These are phyloP conservation scores for Cucurbitaria berberidis DNA, from an alignment of 2,329 filamentous ascomycete genomes.

Conservation along the genomic window DNA sequence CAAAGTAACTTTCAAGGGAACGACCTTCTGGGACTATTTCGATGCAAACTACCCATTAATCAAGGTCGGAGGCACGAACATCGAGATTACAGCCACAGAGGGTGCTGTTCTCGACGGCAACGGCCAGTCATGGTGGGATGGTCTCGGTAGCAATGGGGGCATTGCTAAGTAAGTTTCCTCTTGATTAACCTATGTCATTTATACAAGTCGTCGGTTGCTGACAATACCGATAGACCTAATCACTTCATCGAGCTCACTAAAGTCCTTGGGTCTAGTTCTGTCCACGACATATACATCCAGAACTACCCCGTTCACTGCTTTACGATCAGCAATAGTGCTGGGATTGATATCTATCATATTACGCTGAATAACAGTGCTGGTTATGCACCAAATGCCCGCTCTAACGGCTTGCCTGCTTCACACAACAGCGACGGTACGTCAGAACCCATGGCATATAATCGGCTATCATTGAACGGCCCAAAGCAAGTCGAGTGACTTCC, in stretches of 20 bases:
- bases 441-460: neutral
- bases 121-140: conserved; percentile 32
- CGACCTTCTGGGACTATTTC: conserved; percentile 36
- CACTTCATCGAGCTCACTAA: conserved; percentile 45
- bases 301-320: conserved; percentile 62
- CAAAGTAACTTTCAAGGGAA: conserved; percentile 48
- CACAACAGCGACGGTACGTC: conserved; percentile 58
- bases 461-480: neutral
- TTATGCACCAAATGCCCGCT: conserved; percentile 42
- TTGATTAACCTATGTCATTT: too few species aligned
- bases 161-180: conserved; percentile 32
- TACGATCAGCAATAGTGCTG: conserved; percentile 49
- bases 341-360: conserved; percentile 54
- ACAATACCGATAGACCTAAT: conserved; percentile 17
- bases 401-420: conserved; percentile 27
- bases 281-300: conserved; percentile 55
- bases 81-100: conserved; percentile 52
- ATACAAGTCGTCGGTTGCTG: too few species aligned
- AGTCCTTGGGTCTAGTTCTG: conserved; percentile 46
- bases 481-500: neutral
- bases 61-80: conserved; percentile 44
- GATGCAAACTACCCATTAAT: conserved; percentile 46
- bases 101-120: conserved; percentile 33
- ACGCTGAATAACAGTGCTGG: conserved; percentile 64
- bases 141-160: conserved; percentile 53